Evolutionary conservation across 2,329 filamentous ascomycete species (phyloP).

Genomic region (Pseudogymnoascus sp.): DNA sequence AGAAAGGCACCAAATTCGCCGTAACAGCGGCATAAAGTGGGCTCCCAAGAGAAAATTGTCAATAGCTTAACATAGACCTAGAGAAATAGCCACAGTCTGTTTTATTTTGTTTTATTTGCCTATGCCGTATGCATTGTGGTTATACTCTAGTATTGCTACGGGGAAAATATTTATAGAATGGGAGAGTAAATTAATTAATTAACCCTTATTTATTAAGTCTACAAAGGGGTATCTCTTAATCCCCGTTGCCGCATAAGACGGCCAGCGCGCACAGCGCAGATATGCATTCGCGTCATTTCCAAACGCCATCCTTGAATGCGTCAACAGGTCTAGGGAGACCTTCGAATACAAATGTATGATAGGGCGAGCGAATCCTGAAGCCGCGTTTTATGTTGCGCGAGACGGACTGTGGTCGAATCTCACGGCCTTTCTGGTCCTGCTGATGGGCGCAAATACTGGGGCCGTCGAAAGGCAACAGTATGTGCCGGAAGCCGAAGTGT

Average conservation of each 20-base stretch:
- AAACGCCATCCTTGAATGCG: background rate
- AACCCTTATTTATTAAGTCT: background rate
- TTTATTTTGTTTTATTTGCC: too few species aligned
- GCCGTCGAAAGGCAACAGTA: background rate
- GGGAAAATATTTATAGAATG: background rate
- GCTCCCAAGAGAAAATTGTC: background rate
- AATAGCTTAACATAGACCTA: background rate
- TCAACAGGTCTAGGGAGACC: background rate
- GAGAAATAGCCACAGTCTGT: too few species aligned
- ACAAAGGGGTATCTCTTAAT: background rate
- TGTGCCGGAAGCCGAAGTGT: conserved; percentile 60
- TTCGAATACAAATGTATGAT: background rate
- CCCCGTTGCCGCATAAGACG: background rate
- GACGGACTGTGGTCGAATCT: background rate
- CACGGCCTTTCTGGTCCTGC: background rate
- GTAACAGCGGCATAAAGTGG: background rate
- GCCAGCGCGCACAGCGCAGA: background rate
- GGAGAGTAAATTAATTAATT: background rate
- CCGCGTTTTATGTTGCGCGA: background rate
- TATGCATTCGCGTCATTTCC: background rate
- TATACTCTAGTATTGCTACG: too few species aligned
- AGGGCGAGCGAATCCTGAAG: too few species aligned
- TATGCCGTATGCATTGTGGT: too few species aligned
- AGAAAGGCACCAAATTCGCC: conserved; percentile 6
- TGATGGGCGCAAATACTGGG: too few species aligned